Conservation (phyloP, 495 filamentous ascomycete genomes). For the Hypoxylon crocopeplum region DNA sequence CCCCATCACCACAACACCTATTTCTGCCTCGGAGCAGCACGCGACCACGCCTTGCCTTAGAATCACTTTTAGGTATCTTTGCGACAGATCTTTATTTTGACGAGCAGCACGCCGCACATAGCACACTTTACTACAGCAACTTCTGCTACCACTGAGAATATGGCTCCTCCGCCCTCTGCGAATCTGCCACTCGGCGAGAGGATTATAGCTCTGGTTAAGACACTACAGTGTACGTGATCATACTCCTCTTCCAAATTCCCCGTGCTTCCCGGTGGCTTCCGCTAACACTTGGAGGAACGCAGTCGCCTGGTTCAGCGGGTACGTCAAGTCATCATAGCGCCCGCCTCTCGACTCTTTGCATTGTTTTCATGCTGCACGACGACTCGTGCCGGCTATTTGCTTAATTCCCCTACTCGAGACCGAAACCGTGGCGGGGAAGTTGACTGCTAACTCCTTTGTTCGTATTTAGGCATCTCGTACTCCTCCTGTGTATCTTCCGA, state of each 20-base stretch:
- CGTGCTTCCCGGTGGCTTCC: slow-evolving; percentile 21
- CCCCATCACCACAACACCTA: not conserved
- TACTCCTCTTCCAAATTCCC: not conserved
- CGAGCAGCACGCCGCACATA: not conserved
- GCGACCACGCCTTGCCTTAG: slow-evolving; percentile 12
- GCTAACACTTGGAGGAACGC: slow-evolving; percentile 38
- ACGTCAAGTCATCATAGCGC: slow-evolving; percentile 53
- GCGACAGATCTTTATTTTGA: slow-evolving; percentile 11
- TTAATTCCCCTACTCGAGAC: not conserved
- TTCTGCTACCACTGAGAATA: slow-evolving; percentile 46
- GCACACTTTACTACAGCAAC: not conserved
- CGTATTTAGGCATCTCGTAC: slow-evolving; percentile 71
- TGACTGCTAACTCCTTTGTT: slow-evolving; percentile 15
- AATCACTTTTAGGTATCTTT: slow-evolving; percentile 15
- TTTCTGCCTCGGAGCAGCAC: slow-evolving; percentile 18
- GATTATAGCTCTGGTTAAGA: slow-evolving; percentile 77
- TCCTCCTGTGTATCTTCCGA: slow-evolving; percentile 81
- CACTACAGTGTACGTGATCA: slow-evolving; percentile 78
- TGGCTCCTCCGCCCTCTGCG: slow-evolving; percentile 82
- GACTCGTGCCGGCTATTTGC: slow-evolving; percentile 1
- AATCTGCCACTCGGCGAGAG: slow-evolving; percentile 75
- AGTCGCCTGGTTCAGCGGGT: slow-evolving; percentile 89
- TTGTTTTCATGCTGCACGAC: slow-evolving; percentile 4
- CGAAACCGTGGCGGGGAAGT: slow-evolving; percentile 1
- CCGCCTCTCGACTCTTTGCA: slow-evolving; percentile 4